Evolutionary conservation across 140 eudicot species (phyloP).

Genomic region (Anethum foeniculum): DNA sequence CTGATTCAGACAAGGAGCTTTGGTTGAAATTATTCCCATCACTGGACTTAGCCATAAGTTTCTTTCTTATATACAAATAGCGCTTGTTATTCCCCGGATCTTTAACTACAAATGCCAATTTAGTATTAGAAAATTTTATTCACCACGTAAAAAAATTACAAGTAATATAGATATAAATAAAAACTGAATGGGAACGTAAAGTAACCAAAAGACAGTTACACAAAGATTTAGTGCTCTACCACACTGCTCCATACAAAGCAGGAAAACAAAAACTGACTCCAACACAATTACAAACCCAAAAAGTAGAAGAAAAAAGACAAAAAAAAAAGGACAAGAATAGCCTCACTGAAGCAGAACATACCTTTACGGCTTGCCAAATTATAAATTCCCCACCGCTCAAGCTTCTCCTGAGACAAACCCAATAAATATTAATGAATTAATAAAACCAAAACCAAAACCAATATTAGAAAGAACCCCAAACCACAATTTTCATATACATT

Average conservation of each 20-base stretch:
- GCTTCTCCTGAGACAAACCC: conserved; percentile 5
- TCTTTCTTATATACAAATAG: not conserved
- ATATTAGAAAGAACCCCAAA: not conserved
- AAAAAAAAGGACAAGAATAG: not conserved
- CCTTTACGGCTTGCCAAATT: not conserved
- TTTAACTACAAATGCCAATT: not conserved
- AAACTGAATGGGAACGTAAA: not conserved
- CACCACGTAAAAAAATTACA: not conserved
- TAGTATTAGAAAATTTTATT: not conserved
- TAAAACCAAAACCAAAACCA: not conserved
- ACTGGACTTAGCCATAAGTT: not conserved
- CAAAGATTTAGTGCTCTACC: not conserved
- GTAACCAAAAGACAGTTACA: not conserved
- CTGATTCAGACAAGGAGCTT: conserved; percentile 1
- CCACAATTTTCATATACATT: not conserved
- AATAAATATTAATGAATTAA: not conserved
- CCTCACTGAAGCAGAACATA: not conserved
- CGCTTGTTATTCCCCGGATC: not conserved
- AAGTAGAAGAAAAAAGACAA: not conserved
- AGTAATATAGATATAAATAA: not conserved
- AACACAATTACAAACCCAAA: not conserved
- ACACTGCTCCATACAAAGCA: not conserved
- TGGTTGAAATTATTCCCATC: not conserved
- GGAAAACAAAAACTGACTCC: not conserved
- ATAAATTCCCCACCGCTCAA: not conserved